Conservation (phyloP, 352 stramenopile species). For the Phytophthora multivora region DNA sequence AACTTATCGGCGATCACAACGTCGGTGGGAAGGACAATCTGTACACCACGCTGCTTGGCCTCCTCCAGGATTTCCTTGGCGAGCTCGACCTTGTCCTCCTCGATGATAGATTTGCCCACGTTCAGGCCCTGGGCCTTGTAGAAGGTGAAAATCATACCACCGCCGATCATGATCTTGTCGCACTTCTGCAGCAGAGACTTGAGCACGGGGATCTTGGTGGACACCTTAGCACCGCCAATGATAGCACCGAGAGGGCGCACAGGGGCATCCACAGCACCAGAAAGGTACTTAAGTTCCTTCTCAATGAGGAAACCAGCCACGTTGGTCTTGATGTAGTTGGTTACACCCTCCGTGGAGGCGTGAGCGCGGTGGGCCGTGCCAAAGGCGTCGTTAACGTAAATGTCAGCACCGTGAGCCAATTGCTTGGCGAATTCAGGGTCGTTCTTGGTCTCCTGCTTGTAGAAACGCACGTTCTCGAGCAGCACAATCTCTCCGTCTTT, state of each 20-base stretch:
- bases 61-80: slow-evolving; percentile 92
- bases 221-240: slow-evolving; percentile 96
- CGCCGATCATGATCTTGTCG: slow-evolving; percentile 96
- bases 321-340: slow-evolving; percentile 93
- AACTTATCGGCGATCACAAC: slow-evolving; percentile 95
- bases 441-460: slow-evolving; percentile 98
- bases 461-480: slow-evolving; percentile 96
- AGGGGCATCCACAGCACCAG: slow-evolving; percentile 87
- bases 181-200: slow-evolving; percentile 95
- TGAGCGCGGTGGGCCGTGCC: slow-evolving; percentile 97
- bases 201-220: slow-evolving; percentile 96
- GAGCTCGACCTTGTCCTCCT: slow-evolving; percentile 95
- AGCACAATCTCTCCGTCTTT: slow-evolving; percentile 93
- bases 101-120: slow-evolving; percentile 95
- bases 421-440: slow-evolving; percentile 94
- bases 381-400: slow-evolving; percentile 99
- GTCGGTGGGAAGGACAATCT: slow-evolving; percentile 92
- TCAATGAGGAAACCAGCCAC: slow-evolving; percentile 97
- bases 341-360: slow-evolving; percentile 97
- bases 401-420: slow-evolving; percentile 91
- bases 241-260: slow-evolving; percentile 94
- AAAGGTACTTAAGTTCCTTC: slow-evolving; percentile 98
- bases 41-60: slow-evolving; percentile 87
- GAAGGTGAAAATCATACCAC: slow-evolving; percentile 98
- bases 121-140: slow-evolving; percentile 95